These are phyloP conservation scores for Chenopodium album DNA, from an alignment of 148 eudicot species.

Conservation along the genomic window DNA sequence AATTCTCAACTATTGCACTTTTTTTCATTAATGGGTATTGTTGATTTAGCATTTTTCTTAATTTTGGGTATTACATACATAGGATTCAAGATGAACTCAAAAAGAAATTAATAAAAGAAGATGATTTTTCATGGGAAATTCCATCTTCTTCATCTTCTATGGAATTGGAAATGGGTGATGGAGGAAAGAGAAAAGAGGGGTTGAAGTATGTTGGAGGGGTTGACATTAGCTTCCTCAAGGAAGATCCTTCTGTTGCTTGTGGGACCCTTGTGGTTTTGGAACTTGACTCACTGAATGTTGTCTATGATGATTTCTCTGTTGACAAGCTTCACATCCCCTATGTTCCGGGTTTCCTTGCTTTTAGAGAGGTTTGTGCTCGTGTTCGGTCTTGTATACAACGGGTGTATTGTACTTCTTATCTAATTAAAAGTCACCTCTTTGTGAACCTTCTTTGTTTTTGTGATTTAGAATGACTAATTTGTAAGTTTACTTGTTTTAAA, in stretches of 20 bases:
- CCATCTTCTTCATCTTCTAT: constrained; percentile 22
- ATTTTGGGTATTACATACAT: not conserved
- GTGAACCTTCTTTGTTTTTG: too few species aligned
- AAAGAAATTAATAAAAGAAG: constrained; percentile 26
- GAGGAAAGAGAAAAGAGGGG: constrained; percentile 26
- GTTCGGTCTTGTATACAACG: not conserved
- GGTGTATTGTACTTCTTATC: not conserved
- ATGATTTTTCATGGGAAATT: constrained; percentile 35
- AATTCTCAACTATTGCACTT: not conserved
- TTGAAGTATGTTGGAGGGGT: constrained; percentile 90
- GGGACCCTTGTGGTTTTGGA: constrained; percentile 79
- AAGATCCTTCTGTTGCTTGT: constrained; percentile 78
- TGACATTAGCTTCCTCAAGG: constrained; percentile 80
- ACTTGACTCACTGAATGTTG: constrained; percentile 45
- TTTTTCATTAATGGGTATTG: not conserved
- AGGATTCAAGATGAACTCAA: constrained; percentile 48
- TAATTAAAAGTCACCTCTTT: too few species aligned
- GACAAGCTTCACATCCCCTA: constrained; percentile 57
- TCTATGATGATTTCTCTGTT: constrained; percentile 63
- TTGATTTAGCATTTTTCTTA: not conserved
- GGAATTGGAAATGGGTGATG: not conserved
- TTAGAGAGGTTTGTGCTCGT: constrained; percentile 65
- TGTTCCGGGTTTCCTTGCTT: constrained; percentile 92
- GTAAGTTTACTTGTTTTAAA: not conserved
- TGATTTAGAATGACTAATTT: not conserved